phyloP scores from a whole-genome alignment of 176 grass and related monocot genomes.

The Phoenix roebelenii region DNA sequence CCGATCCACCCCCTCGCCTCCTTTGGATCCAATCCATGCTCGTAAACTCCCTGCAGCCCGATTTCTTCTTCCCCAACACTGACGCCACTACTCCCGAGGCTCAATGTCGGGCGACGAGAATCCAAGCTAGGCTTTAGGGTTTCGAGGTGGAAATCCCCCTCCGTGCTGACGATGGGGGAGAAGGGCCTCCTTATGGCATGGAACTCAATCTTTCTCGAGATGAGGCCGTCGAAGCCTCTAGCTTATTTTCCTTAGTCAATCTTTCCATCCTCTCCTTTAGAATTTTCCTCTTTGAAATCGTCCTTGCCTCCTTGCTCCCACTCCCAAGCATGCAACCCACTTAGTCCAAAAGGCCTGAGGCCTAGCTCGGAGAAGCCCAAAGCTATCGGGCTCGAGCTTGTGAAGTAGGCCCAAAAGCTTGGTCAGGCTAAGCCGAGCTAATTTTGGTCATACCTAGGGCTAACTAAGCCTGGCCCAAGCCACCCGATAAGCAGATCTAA shows the following conservation, averaged over 20 bases:
- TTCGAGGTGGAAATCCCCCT: constrained; percentile 55
- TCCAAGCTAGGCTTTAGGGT: constrained; percentile 53
- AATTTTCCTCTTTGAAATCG: too few relatives aligned
- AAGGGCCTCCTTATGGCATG: constrained; percentile 38
- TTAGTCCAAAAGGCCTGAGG: too few relatives aligned
- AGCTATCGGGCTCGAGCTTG: too few relatives aligned
- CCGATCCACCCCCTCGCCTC: too few relatives aligned
- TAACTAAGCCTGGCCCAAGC: too few relatives aligned
- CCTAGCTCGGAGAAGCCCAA: too few relatives aligned
- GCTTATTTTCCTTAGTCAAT: constrained; percentile 11
- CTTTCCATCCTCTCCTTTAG: background rate
- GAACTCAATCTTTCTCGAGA: constrained; percentile 53
- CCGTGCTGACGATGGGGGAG: background rate
- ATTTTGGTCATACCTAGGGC: too few relatives aligned
- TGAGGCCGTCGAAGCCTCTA: constrained; percentile 2
- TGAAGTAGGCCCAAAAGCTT: too few relatives aligned
- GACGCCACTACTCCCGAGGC: background rate
- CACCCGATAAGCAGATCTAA: too few relatives aligned
- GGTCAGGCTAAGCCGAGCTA: too few relatives aligned
- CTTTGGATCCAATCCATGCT: constrained; percentile 50
- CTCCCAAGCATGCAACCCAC: too few relatives aligned
- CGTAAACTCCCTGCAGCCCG: constrained; percentile 33
- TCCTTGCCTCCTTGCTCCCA: too few relatives aligned
- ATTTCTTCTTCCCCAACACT: constrained; percentile 15
- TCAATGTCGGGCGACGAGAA: background rate